Evolutionary conservation across 306 rosid genomes (phyloP).

Genomic region (Quercus aquifolioides): DNA sequence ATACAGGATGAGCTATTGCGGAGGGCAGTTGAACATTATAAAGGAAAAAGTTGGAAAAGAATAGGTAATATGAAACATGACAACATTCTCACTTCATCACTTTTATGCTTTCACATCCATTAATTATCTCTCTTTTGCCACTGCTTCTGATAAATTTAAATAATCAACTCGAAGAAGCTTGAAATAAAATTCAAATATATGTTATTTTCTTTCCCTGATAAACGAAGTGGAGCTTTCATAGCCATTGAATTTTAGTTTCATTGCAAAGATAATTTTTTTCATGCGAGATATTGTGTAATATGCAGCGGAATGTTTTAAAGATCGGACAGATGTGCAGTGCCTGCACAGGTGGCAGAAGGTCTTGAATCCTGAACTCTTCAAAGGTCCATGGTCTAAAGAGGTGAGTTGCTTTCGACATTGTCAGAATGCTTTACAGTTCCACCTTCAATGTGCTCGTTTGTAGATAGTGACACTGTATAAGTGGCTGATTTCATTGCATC

Average conservation of each 20-base stretch:
- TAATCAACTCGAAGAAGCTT: background rate
- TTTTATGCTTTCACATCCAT: background rate
- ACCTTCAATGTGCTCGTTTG: background rate
- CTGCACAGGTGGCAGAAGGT: constrained; percentile 99
- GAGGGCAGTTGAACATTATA: constrained; percentile 80
- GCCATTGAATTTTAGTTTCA: background rate
- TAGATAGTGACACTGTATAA: background rate
- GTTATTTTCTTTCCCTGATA: background rate
- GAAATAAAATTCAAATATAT: background rate
- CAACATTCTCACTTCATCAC: background rate
- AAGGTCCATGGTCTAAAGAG: constrained; percentile 99
- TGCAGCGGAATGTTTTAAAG: constrained; percentile 92
- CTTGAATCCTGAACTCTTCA: constrained; percentile 91
- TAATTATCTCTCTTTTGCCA: background rate
- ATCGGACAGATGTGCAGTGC: constrained; percentile 96
- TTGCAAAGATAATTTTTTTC: constrained; percentile 10
- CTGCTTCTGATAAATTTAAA: background rate
- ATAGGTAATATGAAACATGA: constrained; percentile 49
- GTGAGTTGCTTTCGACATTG: constrained; percentile 30
- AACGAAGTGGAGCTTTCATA: background rate
- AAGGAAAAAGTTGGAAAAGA: constrained; percentile 98
- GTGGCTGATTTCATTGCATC: constrained; percentile 14
- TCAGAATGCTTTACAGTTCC: constrained; percentile 6
- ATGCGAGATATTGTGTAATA: constrained; percentile 9
- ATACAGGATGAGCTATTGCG: constrained; percentile 78